Conservation (phyloP, 2,329 filamentous ascomycete genomes). For the Aspergillus latus region DNA sequence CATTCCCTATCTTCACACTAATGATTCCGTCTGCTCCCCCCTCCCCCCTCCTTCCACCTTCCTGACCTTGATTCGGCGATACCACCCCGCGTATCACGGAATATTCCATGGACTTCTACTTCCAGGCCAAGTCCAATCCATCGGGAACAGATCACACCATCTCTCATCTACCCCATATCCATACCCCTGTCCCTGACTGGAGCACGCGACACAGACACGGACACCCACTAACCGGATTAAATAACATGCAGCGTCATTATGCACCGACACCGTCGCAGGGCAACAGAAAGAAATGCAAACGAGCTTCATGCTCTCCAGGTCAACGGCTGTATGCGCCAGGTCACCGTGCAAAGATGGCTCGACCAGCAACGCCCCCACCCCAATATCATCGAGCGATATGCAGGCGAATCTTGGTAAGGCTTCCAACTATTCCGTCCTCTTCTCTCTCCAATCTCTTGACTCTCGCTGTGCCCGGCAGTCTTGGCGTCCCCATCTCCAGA, state of each 20-base stretch:
- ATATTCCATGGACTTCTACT: conserved; percentile 21
- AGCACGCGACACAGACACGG: conserved; percentile 4
- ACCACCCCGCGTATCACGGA: conserved; percentile 14
- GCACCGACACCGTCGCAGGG: conserved; percentile 24
- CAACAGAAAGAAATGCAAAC: conserved; percentile 14
- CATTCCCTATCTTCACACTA: conserved; percentile 3
- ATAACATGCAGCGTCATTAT: conserved; percentile 24
- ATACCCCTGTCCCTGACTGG: neutral
- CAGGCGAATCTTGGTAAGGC: conserved; percentile 32
- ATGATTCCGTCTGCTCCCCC: conserved; percentile 9
- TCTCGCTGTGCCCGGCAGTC: neutral
- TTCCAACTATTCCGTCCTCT: neutral
- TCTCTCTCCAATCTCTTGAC: too few relatives aligned
- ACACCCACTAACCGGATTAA: conserved; percentile 3
- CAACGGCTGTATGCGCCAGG: conserved; percentile 18
- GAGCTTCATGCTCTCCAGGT: conserved; percentile 16
- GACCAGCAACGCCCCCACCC: conserved; percentile 23
- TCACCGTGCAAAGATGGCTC: conserved; percentile 30
- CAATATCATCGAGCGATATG: conserved; percentile 21
- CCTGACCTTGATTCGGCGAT: neutral
- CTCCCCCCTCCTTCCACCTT: conserved; percentile 11
- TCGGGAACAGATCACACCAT: neutral
- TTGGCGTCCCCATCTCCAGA: conserved; percentile 6
- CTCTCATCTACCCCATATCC: neutral
- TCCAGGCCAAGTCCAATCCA: neutral